Evolutionary conservation across 2,329 filamentous ascomycete species (phyloP), one percentile per base, ranked within the genome.

Genomic region (Nemania abortiva): DNA sequence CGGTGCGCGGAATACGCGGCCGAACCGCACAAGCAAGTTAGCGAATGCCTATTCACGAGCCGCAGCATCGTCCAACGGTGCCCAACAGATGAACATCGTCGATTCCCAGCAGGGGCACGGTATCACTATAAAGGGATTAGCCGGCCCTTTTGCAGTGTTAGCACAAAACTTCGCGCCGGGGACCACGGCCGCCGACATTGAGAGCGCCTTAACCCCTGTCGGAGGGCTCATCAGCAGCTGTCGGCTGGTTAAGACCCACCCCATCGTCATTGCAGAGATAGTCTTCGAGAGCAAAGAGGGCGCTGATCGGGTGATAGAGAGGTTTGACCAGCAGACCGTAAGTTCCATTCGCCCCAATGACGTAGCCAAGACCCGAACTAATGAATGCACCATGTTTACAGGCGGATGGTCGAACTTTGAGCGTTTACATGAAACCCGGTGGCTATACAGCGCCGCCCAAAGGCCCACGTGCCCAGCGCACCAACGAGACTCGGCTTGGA

Each of bases 101-200:
- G 66, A 70, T 45, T 54, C 73, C 42, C 69, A 69, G n/a, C 73
- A 78, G 59, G 50, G 69, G 68, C 77, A 77, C 69, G 89, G 90
- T 22, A 86, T 95, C 54, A 90, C 86, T 42, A 95, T 96, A 72
- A 85, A 89, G 62, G 93, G 93, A n/a, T 82, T 91, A 9, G 90
- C 90, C 0, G 91, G 92, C 0, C 92, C 92, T 1, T 93, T 88
- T 74, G 87, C 88, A 20, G 87, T 96, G 27, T 87, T 93, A 78
- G 92, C 91, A 2, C 91, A 92, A 80, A 96, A 96, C 83, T 94
- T 96, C 78, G 93, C 92, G 13, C 89, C 89, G 1, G 93, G 93
- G 45, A 96, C 93, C 0, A 94, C 93, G 6, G 91, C 91, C 1
- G 92, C 91, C 34, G 93, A 96, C 76, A 93, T 96, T 68, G 92